Conservation (phyloP, 2,329 filamentous ascomycete species). For the Tolypocladium cylindrosporum region DNA sequence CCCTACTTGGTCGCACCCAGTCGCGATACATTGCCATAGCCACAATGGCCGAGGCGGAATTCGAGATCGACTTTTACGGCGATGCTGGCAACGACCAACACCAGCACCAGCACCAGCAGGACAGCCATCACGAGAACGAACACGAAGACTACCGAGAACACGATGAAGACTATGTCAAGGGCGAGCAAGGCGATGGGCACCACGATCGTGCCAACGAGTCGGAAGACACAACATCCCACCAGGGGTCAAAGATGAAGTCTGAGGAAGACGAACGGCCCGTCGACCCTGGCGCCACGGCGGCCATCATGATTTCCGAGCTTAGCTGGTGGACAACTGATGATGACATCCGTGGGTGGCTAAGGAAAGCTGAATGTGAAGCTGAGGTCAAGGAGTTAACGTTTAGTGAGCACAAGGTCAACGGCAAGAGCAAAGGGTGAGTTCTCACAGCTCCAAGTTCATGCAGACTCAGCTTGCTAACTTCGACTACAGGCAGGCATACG, state of each 20-base stretch:
- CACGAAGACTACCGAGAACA: constrained; percentile 19
- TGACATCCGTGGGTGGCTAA: constrained; percentile 80
- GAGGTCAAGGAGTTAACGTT: constrained; percentile 91
- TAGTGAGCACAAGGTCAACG: constrained; percentile 97
- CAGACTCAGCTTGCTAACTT: neutral
- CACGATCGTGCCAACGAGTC: constrained; percentile 9
- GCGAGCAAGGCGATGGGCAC: constrained; percentile 18
- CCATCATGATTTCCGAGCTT: constrained; percentile 78
- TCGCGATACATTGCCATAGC: neutral
- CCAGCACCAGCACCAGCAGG: constrained; percentile 14
- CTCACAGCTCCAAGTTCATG: neutral
- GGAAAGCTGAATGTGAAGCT: constrained; percentile 68
- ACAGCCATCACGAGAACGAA: constrained; percentile 27
- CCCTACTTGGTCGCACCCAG: constrained; percentile 7
- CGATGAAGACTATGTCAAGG: constrained; percentile 27
- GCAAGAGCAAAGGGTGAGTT: constrained; percentile 91
- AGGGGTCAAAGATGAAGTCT: constrained; percentile 52
- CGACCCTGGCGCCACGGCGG: constrained; percentile 52
- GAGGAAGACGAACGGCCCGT: constrained; percentile 48
- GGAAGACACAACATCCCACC: constrained; percentile 13
- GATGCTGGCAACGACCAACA: constrained; percentile 41
- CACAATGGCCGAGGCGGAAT: constrained; percentile 59
- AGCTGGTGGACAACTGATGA: constrained; percentile 98
- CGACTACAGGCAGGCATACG: constrained; percentile 55
- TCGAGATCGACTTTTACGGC: constrained; percentile 64